Base-by-base conservation (phyloP, 2,329 filamentous ascomycete genomes). In the Fusarium sp. region DNA sequence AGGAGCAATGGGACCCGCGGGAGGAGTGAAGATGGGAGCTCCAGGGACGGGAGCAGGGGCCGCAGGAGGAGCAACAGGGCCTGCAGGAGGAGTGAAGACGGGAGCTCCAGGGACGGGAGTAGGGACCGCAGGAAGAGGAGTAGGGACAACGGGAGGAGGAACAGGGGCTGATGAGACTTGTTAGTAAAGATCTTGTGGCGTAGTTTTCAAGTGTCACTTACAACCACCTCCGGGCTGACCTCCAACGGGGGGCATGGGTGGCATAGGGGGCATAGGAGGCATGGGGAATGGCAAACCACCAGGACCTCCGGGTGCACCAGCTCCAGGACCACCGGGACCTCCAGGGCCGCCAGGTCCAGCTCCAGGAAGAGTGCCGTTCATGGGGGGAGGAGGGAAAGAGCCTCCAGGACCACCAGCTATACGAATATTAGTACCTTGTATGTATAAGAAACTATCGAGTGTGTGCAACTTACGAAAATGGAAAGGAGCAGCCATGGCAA, bases 401-500 rank as follows among this genome's bases (percentile, higher is more conserved):
- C 57, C 66, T 34, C 46, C 49, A 30, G 61, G 57, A 33, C 47
- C 49, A 11, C 37, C 36, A 16, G 37, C 65, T 67, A 30, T n/a
- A 34, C 33, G 18, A 9, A 38, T 9, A 31, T 69, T 31, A 69
- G 53, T 44, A 54, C 8, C 9, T 8, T 37, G 36, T 13, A 9
- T 8, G 23, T 18, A n/a, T 10, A 6, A n/a, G 10, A 34, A 8
- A 6, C 12, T 6, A 23, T 13, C 8, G 13, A 30, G 50, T 37
- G 8, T 37, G 8, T 3, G 36, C 11, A 34, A 56, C 56, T 69
- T 13, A 72, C 70, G 41, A 4, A 56, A 33, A 30, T 33, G 71
- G 44, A 67, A 51, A 30, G 67, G 52, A 34, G 67, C 44, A 42
- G 74, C 69, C 37, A 60, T 23, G 4, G 60, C 62, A 28, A 75